Conservation (phyloP, 768 basidiomycete species). For the Suillus lakei region DNA sequence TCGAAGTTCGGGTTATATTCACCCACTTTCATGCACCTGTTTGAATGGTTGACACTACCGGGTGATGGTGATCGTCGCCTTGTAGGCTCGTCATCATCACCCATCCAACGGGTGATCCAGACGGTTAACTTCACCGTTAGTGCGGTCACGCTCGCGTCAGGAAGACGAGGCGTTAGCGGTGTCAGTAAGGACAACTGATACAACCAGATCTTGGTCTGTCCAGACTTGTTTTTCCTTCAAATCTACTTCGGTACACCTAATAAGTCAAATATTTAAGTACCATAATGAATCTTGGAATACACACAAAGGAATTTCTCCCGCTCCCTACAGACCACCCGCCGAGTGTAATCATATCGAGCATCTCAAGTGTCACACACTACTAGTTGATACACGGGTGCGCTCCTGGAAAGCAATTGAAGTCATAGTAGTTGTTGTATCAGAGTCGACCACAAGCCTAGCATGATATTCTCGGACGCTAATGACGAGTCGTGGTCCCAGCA, state of each 20-base stretch:
- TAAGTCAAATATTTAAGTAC: neutral
- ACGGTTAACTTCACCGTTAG: too few relatives aligned
- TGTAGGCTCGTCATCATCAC: too few relatives aligned
- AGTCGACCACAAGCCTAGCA: neutral
- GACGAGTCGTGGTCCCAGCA: neutral
- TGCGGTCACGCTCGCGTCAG: too few relatives aligned
- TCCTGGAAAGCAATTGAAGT: neutral
- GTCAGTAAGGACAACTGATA: neutral
- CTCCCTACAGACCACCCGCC: too few relatives aligned
- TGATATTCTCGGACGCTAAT: neutral
- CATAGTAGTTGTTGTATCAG: neutral
- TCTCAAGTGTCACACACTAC: neutral
- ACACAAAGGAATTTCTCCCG: neutral
- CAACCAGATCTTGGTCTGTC: neutral
- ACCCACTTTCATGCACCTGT: too few relatives aligned
- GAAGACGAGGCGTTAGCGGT: too few relatives aligned
- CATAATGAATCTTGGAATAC: neutral
- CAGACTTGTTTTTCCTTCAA: neutral
- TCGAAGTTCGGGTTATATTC: too few relatives aligned
- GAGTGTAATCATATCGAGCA: neutral
- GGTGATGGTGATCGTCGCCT: too few relatives aligned
- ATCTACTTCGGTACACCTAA: neutral
- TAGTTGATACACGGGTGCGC: neutral
- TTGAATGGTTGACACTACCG: too few relatives aligned
- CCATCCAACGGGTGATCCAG: too few relatives aligned